Percentiles rank a stretch among this genome's conserved stretches.
Evolutionary conservation across 2,329 filamentous ascomycete genomes (phyloP).

Genomic region (Penicillium sp.): DNA sequence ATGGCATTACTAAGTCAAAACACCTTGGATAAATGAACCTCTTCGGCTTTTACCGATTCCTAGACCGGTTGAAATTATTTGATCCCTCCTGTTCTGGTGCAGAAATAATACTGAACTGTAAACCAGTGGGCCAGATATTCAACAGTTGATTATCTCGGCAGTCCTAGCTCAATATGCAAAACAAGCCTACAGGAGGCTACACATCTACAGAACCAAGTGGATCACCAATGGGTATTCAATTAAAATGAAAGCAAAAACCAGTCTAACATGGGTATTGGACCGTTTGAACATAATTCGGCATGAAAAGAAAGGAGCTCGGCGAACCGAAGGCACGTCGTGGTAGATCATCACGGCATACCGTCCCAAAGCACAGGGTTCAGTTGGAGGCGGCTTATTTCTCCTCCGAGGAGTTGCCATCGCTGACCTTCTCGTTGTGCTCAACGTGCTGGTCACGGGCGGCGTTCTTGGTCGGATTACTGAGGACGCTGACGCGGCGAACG

Average conservation of each 20-base stretch:
- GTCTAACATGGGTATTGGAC: conserved; percentile 17
- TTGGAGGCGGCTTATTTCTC: conserved; percentile 7
- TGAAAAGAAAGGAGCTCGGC: not conserved
- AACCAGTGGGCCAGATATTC: not conserved
- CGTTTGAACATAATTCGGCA: conserved; percentile 1
- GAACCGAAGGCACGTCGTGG: not conserved
- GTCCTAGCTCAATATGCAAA: too few species aligned
- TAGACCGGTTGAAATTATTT: too few species aligned
- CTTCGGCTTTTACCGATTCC: too few species aligned
- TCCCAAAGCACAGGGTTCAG: not conserved
- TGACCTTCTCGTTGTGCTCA: conserved; percentile 12
- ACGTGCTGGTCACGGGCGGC: conserved; percentile 9
- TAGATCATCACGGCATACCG: conserved; percentile 3
- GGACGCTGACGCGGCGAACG: conserved; percentile 30
- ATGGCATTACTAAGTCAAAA: too few species aligned
- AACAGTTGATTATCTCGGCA: not conserved
- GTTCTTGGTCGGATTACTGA: conserved; percentile 18
- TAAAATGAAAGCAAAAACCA: not conserved
- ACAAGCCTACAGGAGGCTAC: not conserved
- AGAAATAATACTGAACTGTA: not conserved
- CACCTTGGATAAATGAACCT: too few species aligned
- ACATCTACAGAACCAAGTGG: not conserved
- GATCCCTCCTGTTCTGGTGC: not conserved
- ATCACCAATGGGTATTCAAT: conserved; percentile 3
- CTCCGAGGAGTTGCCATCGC: conserved; percentile 16